Evolutionary conservation across 2,329 filamentous ascomycete species (phyloP), one percentile per base, ranked within the genome.

Genomic region (Ambrosiella cleistominuta): DNA sequence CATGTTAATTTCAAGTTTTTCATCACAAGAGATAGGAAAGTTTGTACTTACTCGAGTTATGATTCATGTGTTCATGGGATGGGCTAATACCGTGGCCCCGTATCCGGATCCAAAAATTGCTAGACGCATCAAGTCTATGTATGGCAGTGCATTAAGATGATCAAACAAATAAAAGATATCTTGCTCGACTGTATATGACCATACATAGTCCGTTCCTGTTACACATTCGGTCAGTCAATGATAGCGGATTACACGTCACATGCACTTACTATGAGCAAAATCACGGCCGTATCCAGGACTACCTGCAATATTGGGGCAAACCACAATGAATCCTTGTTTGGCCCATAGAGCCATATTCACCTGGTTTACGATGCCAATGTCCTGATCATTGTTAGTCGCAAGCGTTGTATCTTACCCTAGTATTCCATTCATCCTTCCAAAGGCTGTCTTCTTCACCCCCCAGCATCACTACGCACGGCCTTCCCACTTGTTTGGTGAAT

Each of bases 71-170:
- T 77, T 77, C 54, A 78, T 71, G 19, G 81, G 73, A 75, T 76
- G 81, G 63, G 78, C 78, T 63, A 79, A 72, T 75, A 82, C 75
- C 65, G 79, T 81, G 8, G 77, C 79, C n/a, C 79, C 78, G 60
- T 76, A 80, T 6, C 74, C 75, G 6, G 70, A 74, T 0, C 79
- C 79, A 0, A 75, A 68, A 0, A 77, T 72, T 17, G 81, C 70
- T 1, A 75, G 76, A 6, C 77, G 75, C 7, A 67, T 66, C 11
- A 72, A 74, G 63, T 82, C 79, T 27, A 82, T 70, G 57, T 75
- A 80, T 0, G 79, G 67, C 8, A 79, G 68, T 1, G 69, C 63
- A 57, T 75, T 69, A 47, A 82, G 74, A 61, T 75, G 70, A 8
- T 75, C 70, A 54, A 80, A 72, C 8, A 78, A 74, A 47, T 72